These are phyloP conservation scores for Agrocybe praecox DNA, from an alignment of 768 basidiomycete genomes.

Conservation along the genomic window DNA sequence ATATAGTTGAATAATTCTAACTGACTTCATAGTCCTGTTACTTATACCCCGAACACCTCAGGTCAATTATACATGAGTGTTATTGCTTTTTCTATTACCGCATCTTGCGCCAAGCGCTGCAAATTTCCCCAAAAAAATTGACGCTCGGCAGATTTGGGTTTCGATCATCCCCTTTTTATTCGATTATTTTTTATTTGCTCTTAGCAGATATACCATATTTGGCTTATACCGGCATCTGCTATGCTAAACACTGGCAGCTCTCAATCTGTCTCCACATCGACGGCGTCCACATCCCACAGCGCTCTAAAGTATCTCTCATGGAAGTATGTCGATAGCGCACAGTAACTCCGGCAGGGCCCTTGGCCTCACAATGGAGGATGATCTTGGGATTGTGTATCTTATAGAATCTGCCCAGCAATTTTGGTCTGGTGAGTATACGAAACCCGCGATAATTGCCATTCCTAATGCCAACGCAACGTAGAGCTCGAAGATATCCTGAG, in stretches of 20 bases:
- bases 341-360: conserved; percentile 25
- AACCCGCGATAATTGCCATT: neutral
- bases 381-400: conserved; percentile 79
- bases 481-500: conserved; percentile 86
- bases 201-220: conserved; percentile 5
- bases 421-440: conserved; percentile 72
- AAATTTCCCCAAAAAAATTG: neutral
- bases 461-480: conserved; percentile 30
- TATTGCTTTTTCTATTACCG: neutral
- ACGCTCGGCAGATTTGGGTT: neutral
- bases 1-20: neutral
- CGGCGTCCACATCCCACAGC: conserved; percentile 13
- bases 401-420: conserved; percentile 87
- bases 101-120: neutral
- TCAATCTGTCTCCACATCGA: conserved; percentile 14
- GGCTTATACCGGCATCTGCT: conserved; percentile 6
- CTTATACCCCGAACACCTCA: no score
- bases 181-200: neutral
- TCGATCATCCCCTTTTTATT: neutral
- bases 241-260: conserved; percentile 1
- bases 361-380: conserved; percentile 56
- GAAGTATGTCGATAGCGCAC: conserved; percentile 29
- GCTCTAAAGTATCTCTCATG: conserved; percentile 19
- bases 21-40: neutral
- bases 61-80: neutral